Percentiles rank a stretch among this genome's conserved stretches.
These are phyloP conservation scores for Amanita subjunquillea DNA, from an alignment of 768 basidiomycete species.

Conservation along the genomic window DNA sequence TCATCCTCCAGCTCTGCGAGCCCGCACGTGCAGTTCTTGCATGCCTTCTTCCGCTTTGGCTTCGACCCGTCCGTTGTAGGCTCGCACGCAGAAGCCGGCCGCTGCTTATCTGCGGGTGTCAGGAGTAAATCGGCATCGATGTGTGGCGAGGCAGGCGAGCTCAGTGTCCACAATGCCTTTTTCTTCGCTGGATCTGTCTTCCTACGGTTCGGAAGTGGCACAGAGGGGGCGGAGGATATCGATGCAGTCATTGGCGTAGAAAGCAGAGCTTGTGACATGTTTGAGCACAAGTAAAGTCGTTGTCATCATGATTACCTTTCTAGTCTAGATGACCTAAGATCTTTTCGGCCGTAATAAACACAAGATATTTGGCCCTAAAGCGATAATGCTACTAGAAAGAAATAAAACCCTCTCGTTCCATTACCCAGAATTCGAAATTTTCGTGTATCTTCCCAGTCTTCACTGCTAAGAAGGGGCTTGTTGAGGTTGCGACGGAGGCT, in stretches of 20 bases:
- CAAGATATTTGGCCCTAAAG: not conserved
- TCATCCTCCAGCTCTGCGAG: slow-evolving; percentile 87
- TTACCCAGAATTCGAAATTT: not conserved
- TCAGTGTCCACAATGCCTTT: slow-evolving; percentile 83
- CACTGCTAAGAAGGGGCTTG: slow-evolving; percentile 8
- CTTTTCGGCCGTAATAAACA: not conserved
- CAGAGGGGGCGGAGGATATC: slow-evolving; percentile 23
- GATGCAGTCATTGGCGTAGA: not conserved
- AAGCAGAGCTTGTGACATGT: slow-evolving; percentile 1
- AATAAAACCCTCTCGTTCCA: not conserved
- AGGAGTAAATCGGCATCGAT: slow-evolving; percentile 82
- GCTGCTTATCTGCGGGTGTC: slow-evolving; percentile 70
- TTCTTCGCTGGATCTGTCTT: slow-evolving; percentile 62
- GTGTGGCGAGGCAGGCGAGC: slow-evolving; percentile 53
- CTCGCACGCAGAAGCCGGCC: slow-evolving; percentile 72
- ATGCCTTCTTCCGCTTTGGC: slow-evolving; percentile 79
- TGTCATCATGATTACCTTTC: not conserved
- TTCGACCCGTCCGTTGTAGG: slow-evolving; percentile 34
- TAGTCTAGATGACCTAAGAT: not conserved
- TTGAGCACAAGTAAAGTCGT: not conserved
- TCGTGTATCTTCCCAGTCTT: not conserved
- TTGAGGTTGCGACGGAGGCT: slow-evolving; percentile 17
- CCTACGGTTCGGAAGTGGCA: slow-evolving; percentile 43
- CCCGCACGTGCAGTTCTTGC: slow-evolving; percentile 96
- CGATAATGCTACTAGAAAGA: not conserved